Percentiles rank a stretch among this genome's conserved stretches.
These are phyloP conservation scores for Ampelomyces quisqualis DNA, from an alignment of 2,329 filamentous ascomycete genomes.

Conservation along the genomic window DNA sequence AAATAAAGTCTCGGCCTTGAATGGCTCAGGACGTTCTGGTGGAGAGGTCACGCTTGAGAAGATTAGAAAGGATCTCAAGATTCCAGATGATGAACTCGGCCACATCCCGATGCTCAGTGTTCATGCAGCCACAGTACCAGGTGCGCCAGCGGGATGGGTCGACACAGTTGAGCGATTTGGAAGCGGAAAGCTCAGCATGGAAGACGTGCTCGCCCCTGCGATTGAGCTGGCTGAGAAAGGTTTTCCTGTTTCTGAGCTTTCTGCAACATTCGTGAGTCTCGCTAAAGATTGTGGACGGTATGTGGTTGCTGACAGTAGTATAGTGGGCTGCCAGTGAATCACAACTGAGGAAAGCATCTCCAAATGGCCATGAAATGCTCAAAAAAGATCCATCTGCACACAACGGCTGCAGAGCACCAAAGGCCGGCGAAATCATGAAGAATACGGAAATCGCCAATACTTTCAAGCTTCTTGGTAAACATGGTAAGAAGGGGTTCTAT, in stretches of 20 bases:
- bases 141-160: slow-evolving; percentile 89
- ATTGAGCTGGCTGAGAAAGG: slow-evolving; percentile 85
- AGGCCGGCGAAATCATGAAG: slow-evolving; percentile 82
- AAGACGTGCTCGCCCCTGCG: slow-evolving; percentile 77
- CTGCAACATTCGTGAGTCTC: slow-evolving; percentile 65
- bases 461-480: slow-evolving; percentile 72
- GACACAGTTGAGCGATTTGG: slow-evolving; percentile 87
- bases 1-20: slow-evolving; percentile 79
- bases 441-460: slow-evolving; percentile 80
- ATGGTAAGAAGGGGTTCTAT: slow-evolving; percentile 92
- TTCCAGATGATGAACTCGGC: slow-evolving; percentile 58
- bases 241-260: slow-evolving; percentile 82
- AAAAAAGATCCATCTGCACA: slow-evolving; percentile 69
- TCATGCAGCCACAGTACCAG: slow-evolving; percentile 83
- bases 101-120: slow-evolving; percentile 74
- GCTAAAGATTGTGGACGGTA: no score
- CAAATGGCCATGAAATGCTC: slow-evolving; percentile 84
- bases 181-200: slow-evolving; percentile 76
- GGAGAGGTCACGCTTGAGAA: slow-evolving; percentile 67
- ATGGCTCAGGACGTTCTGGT: slow-evolving; percentile 86
- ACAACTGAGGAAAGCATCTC: slow-evolving; percentile 69
- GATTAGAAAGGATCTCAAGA: slow-evolving; percentile 67
- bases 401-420: slow-evolving; percentile 72
- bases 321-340: slow-evolving; percentile 73
- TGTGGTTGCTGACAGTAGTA: slow-evolving; percentile 6